These are phyloP conservation scores for Calonectria multiphialidica DNA, from an alignment of 2,329 filamentous ascomycete species.

Conservation along the genomic window DNA sequence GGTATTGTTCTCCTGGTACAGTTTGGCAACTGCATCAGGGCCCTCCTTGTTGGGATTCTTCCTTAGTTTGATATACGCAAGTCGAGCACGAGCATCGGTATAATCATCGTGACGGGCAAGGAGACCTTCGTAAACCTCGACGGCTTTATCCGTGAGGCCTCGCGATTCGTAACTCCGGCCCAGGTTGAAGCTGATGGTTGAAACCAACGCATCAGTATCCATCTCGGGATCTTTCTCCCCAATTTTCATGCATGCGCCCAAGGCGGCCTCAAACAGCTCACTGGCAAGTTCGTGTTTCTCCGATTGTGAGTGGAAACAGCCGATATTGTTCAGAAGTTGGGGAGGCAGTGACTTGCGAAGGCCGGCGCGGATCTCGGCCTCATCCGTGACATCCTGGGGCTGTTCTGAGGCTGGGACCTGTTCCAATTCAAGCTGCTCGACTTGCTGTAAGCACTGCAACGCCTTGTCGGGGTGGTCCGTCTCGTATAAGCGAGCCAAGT, in stretches of 20 bases:
- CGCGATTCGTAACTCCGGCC: constrained; percentile 93
- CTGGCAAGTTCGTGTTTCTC: constrained; percentile 85
- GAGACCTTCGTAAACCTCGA: constrained; percentile 88
- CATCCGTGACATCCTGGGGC: constrained; percentile 67
- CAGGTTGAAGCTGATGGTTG: constrained; percentile 97
- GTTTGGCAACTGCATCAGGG: constrained; percentile 84
- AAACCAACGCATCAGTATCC: constrained; percentile 92
- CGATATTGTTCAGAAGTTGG: constrained; percentile 96
- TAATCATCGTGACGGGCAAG: constrained; percentile 90
- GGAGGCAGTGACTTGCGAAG: constrained; percentile 86
- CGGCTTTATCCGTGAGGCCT: constrained; percentile 83
- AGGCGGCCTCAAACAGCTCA: constrained; percentile 90
- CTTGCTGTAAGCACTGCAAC: constrained; percentile 89
- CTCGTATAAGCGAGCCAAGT: constrained; percentile 93
- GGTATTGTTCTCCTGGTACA: constrained; percentile 85
- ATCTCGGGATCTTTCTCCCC: constrained; percentile 79
- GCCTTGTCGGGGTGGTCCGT: constrained; percentile 88
- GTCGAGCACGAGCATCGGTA: constrained; percentile 87
- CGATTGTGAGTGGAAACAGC: constrained; percentile 91
- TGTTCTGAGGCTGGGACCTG: constrained; percentile 79
- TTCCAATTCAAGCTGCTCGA: constrained; percentile 89
- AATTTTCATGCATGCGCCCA: constrained; percentile 88
- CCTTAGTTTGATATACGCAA: constrained; percentile 90
- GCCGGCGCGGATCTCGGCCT: constrained; percentile 68
- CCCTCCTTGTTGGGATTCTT: constrained; percentile 87